phyloP scores from a whole-genome alignment of 306 rosid species.

The Lablab purpureus region DNA sequence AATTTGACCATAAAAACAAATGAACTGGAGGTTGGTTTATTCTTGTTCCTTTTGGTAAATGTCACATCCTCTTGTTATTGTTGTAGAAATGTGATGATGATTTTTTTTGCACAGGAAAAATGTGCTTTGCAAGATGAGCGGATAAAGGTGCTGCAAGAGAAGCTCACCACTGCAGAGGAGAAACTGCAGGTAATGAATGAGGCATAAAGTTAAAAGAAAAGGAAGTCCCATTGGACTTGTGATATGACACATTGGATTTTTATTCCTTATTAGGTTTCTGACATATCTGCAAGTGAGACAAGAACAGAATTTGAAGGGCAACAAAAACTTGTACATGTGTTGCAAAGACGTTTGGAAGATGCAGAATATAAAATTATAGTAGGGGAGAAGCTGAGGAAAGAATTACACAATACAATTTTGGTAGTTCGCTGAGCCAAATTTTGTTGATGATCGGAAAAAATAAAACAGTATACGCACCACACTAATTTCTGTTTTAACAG shows the following conservation, averaged over 20 bases:
- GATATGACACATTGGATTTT: slow-evolving; percentile 21
- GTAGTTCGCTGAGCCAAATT: slow-evolving; percentile 53
- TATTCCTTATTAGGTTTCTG: slow-evolving; percentile 67
- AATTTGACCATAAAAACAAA: slow-evolving; percentile 60
- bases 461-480: background rate
- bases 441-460: slow-evolving; percentile 18
- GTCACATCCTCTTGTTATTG: slow-evolving; percentile 18
- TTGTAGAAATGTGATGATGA: slow-evolving; percentile 28
- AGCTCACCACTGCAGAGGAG: slow-evolving; percentile 67
- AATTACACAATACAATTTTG: slow-evolving; percentile 91
- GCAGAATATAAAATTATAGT: slow-evolving; percentile 82
- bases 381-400: slow-evolving; percentile 90
- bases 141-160: slow-evolving; percentile 66
- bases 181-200: slow-evolving; percentile 76
- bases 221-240: slow-evolving; percentile 27
- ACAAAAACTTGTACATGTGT: slow-evolving; percentile 68
- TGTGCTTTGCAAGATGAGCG: slow-evolving; percentile 70
- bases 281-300: slow-evolving; percentile 77
- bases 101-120: slow-evolving; percentile 63
- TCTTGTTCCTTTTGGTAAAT: slow-evolving; percentile 31
- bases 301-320: slow-evolving; percentile 80
- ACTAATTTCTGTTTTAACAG: slow-evolving; percentile 56
- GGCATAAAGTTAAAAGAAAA: slow-evolving; percentile 19
- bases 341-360: slow-evolving; percentile 74
- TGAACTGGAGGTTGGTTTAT: slow-evolving; percentile 77